Evolutionary conservation across 2,329 filamentous ascomycete species (phyloP).

Genomic region (Alternaria viburni): DNA sequence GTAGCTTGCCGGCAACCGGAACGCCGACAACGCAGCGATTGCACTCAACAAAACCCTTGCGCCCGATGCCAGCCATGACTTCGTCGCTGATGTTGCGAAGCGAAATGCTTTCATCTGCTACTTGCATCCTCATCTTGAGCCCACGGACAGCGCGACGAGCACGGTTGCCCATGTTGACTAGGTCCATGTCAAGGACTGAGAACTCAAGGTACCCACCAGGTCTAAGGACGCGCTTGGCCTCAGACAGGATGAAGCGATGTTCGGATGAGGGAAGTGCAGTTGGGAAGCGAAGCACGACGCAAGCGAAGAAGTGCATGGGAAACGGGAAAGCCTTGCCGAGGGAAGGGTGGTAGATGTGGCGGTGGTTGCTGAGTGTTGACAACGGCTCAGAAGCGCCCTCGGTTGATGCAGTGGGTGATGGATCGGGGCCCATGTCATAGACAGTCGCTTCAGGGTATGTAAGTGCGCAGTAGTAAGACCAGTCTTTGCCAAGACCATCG

Average conservation of each 20-base stretch:
- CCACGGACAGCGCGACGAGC: constrained; percentile 71
- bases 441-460: constrained; percentile 77
- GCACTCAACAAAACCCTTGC: constrained; percentile 72
- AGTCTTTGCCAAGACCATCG: constrained; percentile 87
- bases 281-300: constrained; percentile 79
- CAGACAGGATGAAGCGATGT: constrained; percentile 73
- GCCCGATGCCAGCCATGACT: constrained; percentile 70
- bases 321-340: constrained; percentile 75
- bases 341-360: constrained; percentile 72
- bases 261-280: constrained; percentile 70
- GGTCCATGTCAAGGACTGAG: constrained; percentile 77
- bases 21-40: constrained; percentile 80
- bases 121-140: constrained; percentile 73
- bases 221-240: constrained; percentile 78
- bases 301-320: constrained; percentile 74
- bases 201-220: constrained; percentile 82
- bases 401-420: constrained; percentile 26
- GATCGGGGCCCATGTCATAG: constrained; percentile 67
- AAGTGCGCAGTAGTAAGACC: constrained; percentile 85
- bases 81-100: constrained; percentile 62
- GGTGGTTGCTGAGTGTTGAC: constrained; percentile 67
- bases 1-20: constrained; percentile 66
- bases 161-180: constrained; percentile 80
- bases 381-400: constrained; percentile 34
- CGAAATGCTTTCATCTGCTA: constrained; percentile 64